A percentile compares a stretch with the other conserved stretches of the same genome.
Evolutionary conservation across 768 basidiomycete species (phyloP).

Genomic region (Suillus plorans): DNA sequence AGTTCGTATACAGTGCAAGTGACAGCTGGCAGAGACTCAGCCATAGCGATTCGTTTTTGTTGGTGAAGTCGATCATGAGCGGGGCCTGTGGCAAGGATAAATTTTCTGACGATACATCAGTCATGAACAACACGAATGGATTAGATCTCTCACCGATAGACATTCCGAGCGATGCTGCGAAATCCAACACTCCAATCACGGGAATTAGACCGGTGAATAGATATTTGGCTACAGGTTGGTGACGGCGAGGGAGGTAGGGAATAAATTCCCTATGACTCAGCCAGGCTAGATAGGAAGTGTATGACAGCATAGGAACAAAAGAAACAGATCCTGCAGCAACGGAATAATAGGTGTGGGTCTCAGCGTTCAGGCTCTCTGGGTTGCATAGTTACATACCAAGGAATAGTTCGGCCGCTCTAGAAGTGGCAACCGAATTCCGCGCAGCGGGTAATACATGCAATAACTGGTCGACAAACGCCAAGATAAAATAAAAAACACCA

Average conservation of each 20-base stretch:
- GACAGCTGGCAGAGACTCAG: constrained; percentile 59
- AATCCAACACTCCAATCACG: constrained; percentile 51
- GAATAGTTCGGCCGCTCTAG: constrained; percentile 54
- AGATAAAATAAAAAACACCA: constrained; percentile 56
- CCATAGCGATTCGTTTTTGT: constrained; percentile 41
- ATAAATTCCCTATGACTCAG: constrained; percentile 54
- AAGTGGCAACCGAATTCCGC: constrained; percentile 43
- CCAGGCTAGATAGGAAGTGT: constrained; percentile 60
- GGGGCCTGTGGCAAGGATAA: constrained; percentile 8
- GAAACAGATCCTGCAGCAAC: constrained; percentile 47
- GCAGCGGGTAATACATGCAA: constrained; percentile 54
- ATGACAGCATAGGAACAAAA: constrained; percentile 64
- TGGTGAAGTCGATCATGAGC: constrained; percentile 43
- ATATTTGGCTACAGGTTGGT: constrained; percentile 44
- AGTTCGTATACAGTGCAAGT: constrained; percentile 55
- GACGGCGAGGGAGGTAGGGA: constrained; percentile 48
- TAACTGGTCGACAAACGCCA: constrained; percentile 61
- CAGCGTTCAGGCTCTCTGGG: background rate
- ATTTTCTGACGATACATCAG: constrained; percentile 1
- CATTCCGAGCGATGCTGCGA: constrained; percentile 65
- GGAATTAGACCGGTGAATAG: constrained; percentile 56
- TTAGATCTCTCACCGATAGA: constrained; percentile 47
- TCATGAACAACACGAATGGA: constrained; percentile 2
- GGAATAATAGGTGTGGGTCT: background rate
- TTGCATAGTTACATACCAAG: constrained; percentile 49